Evolutionary conservation across 305 asterid genomes (phyloP), one percentile per base, ranked within the genome.

Genomic region (Vinca major): DNA sequence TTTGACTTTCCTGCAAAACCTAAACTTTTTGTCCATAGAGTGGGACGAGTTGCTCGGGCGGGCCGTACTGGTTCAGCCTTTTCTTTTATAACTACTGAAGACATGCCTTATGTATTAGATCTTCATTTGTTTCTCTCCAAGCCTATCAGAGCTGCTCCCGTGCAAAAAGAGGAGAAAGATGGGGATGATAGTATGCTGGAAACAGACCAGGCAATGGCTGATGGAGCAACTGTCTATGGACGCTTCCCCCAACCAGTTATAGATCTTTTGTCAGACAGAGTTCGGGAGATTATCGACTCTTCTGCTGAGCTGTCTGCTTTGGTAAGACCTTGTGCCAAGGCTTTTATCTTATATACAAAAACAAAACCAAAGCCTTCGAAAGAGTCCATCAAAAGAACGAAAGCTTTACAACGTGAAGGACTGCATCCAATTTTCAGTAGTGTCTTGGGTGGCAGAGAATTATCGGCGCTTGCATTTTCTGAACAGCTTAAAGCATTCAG

Each of bases 31-130:
- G 88, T 92, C 75, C 97, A 92, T 79, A 89, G 98, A 44, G 97
- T 92, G 41, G 98, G 98, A 21, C 83, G 97, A 75, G 97, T 90
- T 73, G 98, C 98, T 58, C 87, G 98, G 83, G 98, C 98, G 49
- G 98, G 98, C 71, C 94, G 96, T 11, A 82, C 86, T 10, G 96
- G 98, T 65, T 81, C 96, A 71, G 80, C 97, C 26, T 92, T 80
- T 80, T 92, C 96, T 70, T 83, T 92, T 53, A 82, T 90, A 68
- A 88, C 98, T 40, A 66, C 87, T 10, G 98, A 92, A 75, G 98
- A 90, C 73, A 83, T 88, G 97, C 85, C 97, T 49, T 79, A 80
- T 62, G 64, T 92, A 26, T 79, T 92, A 73, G 97, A 92, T 86
- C 97, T 92, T 74, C 98, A 92, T 83, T 89, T 92, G 71, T 92